Evolutionary conservation across 225 moss, liverwort and hornwort genomes (phyloP).

Genomic region (Climacium dendroides): DNA sequence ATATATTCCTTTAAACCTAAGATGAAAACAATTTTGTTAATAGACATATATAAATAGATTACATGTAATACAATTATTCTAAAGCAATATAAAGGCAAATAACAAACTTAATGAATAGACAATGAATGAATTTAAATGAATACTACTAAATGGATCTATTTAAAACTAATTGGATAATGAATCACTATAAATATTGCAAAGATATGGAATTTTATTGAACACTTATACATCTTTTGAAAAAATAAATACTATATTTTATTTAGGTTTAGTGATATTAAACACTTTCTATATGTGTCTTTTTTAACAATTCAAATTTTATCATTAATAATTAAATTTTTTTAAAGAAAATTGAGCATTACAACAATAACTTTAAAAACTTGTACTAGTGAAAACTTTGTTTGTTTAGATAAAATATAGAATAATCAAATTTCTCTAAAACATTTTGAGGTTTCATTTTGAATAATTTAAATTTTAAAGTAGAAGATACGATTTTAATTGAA

Average conservation of each 20-base stretch:
- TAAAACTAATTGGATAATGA: not conserved
- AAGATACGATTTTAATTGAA: not conserved
- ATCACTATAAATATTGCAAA: not conserved
- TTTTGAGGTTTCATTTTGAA: rapidly evolving
- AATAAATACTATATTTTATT: not conserved
- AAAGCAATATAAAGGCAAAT: not conserved
- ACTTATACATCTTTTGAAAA: rapidly evolving
- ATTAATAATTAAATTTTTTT: too few species aligned
- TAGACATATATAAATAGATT: not conserved
- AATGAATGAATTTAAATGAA: not conserved
- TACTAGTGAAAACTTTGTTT: rapidly evolving
- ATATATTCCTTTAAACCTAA: not conserved
- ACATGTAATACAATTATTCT: not conserved
- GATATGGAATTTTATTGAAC: too few species aligned
- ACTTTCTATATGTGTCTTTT: not conserved
- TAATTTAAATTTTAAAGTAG: not conserved
- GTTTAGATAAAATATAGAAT: not conserved
- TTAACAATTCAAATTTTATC: too few species aligned
- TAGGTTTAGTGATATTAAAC: too few species aligned
- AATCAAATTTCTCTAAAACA: too few species aligned
- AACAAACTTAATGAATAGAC: not conserved
- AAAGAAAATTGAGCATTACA: not conserved
- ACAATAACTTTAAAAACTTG: not conserved
- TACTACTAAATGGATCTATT: not conserved
- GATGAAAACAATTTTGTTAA: not conserved